Base-by-base conservation (phyloP, 331 rosid species). In the Prunus yedoensis region DNA sequence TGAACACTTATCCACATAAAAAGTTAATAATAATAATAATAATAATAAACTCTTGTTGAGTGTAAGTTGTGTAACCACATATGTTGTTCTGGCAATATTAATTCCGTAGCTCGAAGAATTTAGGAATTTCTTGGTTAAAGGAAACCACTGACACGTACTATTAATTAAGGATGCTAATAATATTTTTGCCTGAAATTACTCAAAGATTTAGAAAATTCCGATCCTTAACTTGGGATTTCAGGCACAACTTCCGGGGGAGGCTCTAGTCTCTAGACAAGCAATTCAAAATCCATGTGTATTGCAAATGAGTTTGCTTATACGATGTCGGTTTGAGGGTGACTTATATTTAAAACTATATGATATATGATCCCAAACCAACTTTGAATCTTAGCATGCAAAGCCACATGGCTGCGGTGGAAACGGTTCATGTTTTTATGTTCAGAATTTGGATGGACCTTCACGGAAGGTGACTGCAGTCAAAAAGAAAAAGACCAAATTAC, bases 211-310 rank as follows among this genome's bases (percentile, higher is more conserved):
- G 10, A 35, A 61, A 35, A 71, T n/a, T 35, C 51, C 16, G 75
- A 71, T 71, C 53, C 75, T 71, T 71, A 53, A 41, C 81, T 72
- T 78, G 45, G 43, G 43, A 50, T 30, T 78, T 71, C 64, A 75
- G 72, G 73, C 50, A 80, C 69, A 69, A 66, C 80, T 80, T 78
- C 81, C 80, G 75, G 83, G 75, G 71, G 47, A 87, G 73, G 75
- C 43, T 81, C 78, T 16, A 61, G 76, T 70, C 52, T 79, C 76
- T 8, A 53, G 76, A 76, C 74, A 83, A 59, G 45, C 76, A 72
- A 79, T 83, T 79, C 65, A 78, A 64, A 68, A 52, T 10, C 45
- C 87, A 85, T 82, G 45, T 59, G 74, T 54, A 20, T 54, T 32
- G 28, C 17, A 17, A 43, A 46, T 61, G 1, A 68, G 32, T 25